phyloP scores from a whole-genome alignment of 176 grass and related monocot species.

The Leersia perrieri region DNA sequence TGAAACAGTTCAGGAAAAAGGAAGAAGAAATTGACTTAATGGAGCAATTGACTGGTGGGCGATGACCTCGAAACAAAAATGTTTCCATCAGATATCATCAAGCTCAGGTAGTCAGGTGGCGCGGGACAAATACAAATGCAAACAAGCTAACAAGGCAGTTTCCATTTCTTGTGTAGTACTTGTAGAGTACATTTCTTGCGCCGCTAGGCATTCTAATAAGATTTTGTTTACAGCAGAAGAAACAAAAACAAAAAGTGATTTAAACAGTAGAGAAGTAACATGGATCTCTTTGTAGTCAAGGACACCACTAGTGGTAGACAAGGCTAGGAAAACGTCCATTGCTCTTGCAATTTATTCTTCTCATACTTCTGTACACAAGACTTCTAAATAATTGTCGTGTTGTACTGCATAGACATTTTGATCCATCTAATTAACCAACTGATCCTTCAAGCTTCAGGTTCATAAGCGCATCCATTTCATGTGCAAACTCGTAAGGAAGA shows the following conservation, averaged over 20 bases:
- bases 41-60: background rate
- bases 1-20: background rate
- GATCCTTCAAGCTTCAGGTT: constrained; percentile 96
- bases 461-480: constrained; percentile 90
- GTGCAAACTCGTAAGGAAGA: constrained; percentile 84
- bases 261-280: constrained; percentile 1
- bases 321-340: background rate
- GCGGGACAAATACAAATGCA: background rate
- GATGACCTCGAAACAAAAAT: background rate
- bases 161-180: constrained; percentile 13
- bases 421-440: constrained; percentile 61
- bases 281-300: background rate
- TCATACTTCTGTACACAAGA: constrained; percentile 40
- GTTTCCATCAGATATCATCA: background rate
- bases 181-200: background rate
- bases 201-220: background rate
- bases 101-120: background rate
- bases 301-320: background rate
- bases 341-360: constrained; percentile 34
- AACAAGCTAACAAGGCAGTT: background rate
- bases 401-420: background rate
- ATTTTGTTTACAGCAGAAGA: constrained; percentile 35
- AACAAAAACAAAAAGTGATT: constrained; percentile 44
- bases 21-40: background rate
- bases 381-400: constrained; percentile 25